Base-by-base conservation (phyloP, 805 yeast genomes). In the Candida methanosorbosa region DNA sequence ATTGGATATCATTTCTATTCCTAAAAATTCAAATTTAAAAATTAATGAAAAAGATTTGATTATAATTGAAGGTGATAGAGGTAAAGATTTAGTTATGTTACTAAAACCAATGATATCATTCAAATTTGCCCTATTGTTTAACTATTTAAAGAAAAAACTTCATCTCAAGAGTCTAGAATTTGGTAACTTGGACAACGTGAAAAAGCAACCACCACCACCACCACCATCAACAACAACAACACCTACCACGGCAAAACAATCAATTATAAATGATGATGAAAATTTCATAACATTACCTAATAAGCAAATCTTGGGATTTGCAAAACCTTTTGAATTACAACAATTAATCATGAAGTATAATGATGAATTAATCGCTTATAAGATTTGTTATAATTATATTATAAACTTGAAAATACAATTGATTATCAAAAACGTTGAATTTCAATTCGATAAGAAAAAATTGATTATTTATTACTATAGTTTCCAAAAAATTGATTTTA, bases 1-100 rank as follows among this genome's bases (percentile, higher is more conserved):
- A 52, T 63, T 79, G 45, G 94, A 83, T 53, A 67, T 82, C 21
- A 63, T 81, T 27, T 76, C 85, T 2, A 72, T 76, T 23, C 82
- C 86, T 4, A 68, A 70, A 38, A 72, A 72, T 45, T 71, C 86
- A 12, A 81, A 80, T 46, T 61, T 82, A 33, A 57, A 57, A 33
- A 60, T 82, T 39, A 68, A 65, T 40, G 64, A 72, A 30, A 66
- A 72, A 37, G 92, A 83, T 55, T 64, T 82, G 49, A 82, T 81
- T 9, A 75, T 82, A 15, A 80, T 81, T 37, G 92, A 83, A 57
- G 94, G 92, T 36, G 94, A 83, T 52, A 65, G 92, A 41, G 94
- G 94, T 20, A 80, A 80, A 47, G 94, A 83, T 54, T 56, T 83
- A 42, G 90, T 78, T 9, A 71, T 77, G 71, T 75, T 82, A 29